Percentiles rank a stretch among this genome's conserved stretches.
Conservation (phyloP, 2,329 filamentous ascomycete species). For the Penicillium sp. region DNA sequence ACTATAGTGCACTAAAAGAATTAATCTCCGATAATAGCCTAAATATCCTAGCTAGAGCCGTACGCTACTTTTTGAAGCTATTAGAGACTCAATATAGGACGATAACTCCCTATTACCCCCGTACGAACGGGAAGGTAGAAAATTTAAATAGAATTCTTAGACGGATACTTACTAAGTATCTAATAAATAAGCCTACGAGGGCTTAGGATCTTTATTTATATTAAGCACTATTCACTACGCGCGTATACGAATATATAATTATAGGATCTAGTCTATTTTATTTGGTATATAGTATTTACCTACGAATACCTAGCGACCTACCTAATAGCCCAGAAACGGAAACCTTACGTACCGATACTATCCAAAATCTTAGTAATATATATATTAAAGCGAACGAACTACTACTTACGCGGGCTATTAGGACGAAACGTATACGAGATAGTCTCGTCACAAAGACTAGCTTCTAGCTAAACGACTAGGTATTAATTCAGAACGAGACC, state of each 20-base stretch:
- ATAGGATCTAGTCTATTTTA: background rate
- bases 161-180: constrained; percentile 4
- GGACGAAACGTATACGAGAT: background rate
- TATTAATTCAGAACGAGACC: constrained; percentile 8
- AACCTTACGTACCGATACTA: background rate
- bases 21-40: too few relatives aligned
- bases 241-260: background rate
- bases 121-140: constrained; percentile 8
- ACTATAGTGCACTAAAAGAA: too few relatives aligned
- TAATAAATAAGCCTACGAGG: constrained; percentile 7
- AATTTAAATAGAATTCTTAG: constrained; percentile 8
- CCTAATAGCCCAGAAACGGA: too few relatives aligned
- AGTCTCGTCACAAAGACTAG: constrained; percentile 3
- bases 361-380: background rate
- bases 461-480: constrained; percentile 1
- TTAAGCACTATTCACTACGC: constrained; percentile 4
- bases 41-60: too few relatives aligned
- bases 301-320: background rate
- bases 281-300: background rate
- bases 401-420: background rate
- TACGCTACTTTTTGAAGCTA: background rate
- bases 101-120: constrained; percentile 1
- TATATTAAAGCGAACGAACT: background rate
- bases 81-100: background rate
- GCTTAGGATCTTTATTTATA: constrained; percentile 3